Evolutionary conservation across 768 basidiomycete species (phyloP), one percentile per base, ranked within the genome.

Genomic region (Boletus rubropictus): DNA sequence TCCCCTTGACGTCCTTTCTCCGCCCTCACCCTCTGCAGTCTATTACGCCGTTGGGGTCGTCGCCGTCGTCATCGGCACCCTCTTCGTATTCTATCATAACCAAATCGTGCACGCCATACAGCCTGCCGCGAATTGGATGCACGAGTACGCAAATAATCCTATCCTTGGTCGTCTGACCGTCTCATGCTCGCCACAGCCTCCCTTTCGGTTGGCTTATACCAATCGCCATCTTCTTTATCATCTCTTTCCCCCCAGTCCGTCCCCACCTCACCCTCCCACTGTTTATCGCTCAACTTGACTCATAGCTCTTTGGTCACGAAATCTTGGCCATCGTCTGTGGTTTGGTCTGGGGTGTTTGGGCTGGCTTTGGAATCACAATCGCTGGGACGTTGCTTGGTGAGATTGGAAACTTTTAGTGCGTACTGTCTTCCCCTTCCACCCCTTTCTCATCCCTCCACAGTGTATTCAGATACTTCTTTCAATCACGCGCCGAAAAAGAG

Each of bases 291-390:
- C 37, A 65, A 25, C 36, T 12, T 7, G 29, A 29, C 46, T 4
- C 52, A 3, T 56, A 88, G 78, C 78, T 95, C 15, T 93, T 93
- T 58, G 93, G 93, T 5, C 92, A 95, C 52, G 93, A 95, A 73
- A 87, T 95, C 46, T 74, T 95, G 33, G 88, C 89, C 20, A 77
- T 94, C 29, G 72, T 95, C 7, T 91, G 89, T 57, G 93, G 93
- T 15, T 65, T 95, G 28, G 88, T 95, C 3, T 96, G 90, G 89
- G 91, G 89, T 3, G 70, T 93, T 2, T 84, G 93, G 76, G 59
- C 76, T 20, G 93, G 92, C 3, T 95, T 95, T 56, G 93, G 68
- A 0, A 94, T 96, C 58, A 88, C 89, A 15, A 78, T 79, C 3
- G 86, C 82, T 7, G 88, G 89, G 1, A 92, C 90, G 0, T 81